Conservation (phyloP, 179 eudicot genomes). For the Nepenthes alata region DNA sequence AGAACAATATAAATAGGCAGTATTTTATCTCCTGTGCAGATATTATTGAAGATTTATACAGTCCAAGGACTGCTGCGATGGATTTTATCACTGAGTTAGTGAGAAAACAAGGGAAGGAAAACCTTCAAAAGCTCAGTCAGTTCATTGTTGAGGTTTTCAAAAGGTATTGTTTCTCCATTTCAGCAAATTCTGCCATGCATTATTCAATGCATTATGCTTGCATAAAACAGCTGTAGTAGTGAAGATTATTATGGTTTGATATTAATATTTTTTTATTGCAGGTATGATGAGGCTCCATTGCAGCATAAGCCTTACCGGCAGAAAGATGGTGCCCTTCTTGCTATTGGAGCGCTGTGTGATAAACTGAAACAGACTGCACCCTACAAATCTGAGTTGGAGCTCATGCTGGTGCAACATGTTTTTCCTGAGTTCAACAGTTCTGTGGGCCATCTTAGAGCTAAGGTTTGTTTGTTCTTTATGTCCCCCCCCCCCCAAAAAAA, state of each 20-base stretch:
- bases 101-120: slow-evolving; percentile 86
- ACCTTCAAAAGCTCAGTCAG: slow-evolving; percentile 76
- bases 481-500: not conserved
- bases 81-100: slow-evolving; percentile 96
- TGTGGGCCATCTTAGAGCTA: slow-evolving; percentile 86
- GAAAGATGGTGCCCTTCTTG: slow-evolving; percentile 98
- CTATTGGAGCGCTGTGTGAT: slow-evolving; percentile 93
- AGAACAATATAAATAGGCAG: too few species aligned
- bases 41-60: slow-evolving; percentile 91
- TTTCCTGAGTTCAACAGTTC: slow-evolving; percentile 93
- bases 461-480: slow-evolving; percentile 35
- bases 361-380: slow-evolving; percentile 81
- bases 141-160: slow-evolving; percentile 82
- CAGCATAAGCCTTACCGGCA: slow-evolving; percentile 75
- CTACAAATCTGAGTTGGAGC: slow-evolving; percentile 87
- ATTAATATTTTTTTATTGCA: slow-evolving; percentile 10
- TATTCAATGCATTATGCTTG: too few species aligned
- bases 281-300: slow-evolving; percentile 60
- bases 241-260: not conserved
- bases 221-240: too few species aligned
- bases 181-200: not conserved
- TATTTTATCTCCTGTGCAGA: slow-evolving; percentile 29
- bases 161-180: slow-evolving; percentile 33
- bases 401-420: slow-evolving; percentile 90
- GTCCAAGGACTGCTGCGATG: slow-evolving; percentile 98